A percentile compares a stretch with the other conserved stretches of the same genome.
phyloP scores from a whole-genome alignment of 2,329 filamentous ascomycete species.

The Trichoderma sp. region DNA sequence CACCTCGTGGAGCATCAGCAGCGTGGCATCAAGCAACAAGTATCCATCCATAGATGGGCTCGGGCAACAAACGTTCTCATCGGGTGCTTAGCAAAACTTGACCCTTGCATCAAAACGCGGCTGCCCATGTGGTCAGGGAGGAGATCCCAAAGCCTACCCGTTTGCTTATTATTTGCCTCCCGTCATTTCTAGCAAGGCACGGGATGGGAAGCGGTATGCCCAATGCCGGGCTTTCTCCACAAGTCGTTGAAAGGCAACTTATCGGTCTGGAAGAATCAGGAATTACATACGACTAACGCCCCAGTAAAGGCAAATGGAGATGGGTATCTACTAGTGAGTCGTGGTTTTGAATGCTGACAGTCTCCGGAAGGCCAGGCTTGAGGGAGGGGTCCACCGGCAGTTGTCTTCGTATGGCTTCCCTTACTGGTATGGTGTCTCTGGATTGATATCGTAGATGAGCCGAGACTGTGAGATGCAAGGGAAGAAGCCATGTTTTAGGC shows the following conservation, averaged over 20 bases:
- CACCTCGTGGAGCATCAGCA: neutral
- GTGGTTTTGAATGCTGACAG: conserved; percentile 12
- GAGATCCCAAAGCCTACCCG: conserved; percentile 13
- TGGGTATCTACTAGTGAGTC: neutral
- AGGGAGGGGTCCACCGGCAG: conserved; percentile 11
- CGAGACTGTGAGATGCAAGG: conserved; percentile 14
- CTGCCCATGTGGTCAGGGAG: conserved; percentile 13
- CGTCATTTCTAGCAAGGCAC: conserved; percentile 5
- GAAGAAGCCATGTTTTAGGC: conserved; percentile 1
- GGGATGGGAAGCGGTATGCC: neutral
- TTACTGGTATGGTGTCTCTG: neutral
- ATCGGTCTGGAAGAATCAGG: neutral
- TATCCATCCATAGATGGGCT: neutral
- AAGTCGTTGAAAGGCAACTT: neutral
- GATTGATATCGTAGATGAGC: neutral
- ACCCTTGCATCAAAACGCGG: conserved; percentile 11
- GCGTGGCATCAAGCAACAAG: conserved; percentile 1
- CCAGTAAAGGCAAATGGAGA: neutral
- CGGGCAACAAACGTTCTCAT: neutral
- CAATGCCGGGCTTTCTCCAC: conserved; percentile 23
- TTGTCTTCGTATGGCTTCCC: neutral
- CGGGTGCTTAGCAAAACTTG: neutral
- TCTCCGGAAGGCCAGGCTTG: neutral
- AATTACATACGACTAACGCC: neutral
- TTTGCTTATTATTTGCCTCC: neutral